Conservation (phyloP, 768 basidiomycete genomes). For the Tricholoma bakamatsutake region DNA sequence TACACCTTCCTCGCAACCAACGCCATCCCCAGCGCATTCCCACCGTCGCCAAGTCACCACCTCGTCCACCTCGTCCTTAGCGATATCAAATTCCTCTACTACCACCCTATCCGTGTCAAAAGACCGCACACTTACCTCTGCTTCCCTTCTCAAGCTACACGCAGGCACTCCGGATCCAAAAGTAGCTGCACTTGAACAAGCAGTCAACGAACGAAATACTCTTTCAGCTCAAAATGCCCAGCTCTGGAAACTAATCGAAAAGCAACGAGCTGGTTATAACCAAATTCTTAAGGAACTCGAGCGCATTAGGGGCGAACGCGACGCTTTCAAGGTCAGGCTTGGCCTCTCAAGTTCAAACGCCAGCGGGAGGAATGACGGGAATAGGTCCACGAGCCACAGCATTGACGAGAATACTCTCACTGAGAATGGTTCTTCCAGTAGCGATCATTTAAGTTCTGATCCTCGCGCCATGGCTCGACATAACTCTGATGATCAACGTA, state of each 20-base stretch:
- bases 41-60: conserved; percentile 11
- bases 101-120: conserved; percentile 10
- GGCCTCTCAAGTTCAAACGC: conserved; percentile 17
- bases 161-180: conserved; percentile 47
- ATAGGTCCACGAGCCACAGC: conserved; percentile 22
- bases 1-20: conserved; percentile 28
- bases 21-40: conserved; percentile 28
- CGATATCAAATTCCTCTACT: conserved; percentile 5
- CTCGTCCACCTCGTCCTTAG: conserved; percentile 12
- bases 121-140: conserved; percentile 16
- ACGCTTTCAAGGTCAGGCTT: conserved; percentile 53
- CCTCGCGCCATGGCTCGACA: conserved; percentile 21
- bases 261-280: conserved; percentile 77
- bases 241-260: conserved; percentile 94
- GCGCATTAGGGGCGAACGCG: conserved; percentile 75
- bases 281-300: conserved; percentile 83
- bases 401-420: conserved; percentile 20
- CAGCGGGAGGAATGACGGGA: conserved; percentile 12
- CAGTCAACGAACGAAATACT: conserved; percentile 73
- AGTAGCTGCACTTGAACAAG: conserved; percentile 68
- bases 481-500: conserved; percentile 36
- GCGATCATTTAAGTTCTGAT: neutral
- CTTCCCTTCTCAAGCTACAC: conserved; percentile 47
- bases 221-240: conserved; percentile 82
- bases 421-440: conserved; percentile 3